Base-by-base conservation (phyloP, 164 flowering plant species). In the Saururus chinensis region DNA sequence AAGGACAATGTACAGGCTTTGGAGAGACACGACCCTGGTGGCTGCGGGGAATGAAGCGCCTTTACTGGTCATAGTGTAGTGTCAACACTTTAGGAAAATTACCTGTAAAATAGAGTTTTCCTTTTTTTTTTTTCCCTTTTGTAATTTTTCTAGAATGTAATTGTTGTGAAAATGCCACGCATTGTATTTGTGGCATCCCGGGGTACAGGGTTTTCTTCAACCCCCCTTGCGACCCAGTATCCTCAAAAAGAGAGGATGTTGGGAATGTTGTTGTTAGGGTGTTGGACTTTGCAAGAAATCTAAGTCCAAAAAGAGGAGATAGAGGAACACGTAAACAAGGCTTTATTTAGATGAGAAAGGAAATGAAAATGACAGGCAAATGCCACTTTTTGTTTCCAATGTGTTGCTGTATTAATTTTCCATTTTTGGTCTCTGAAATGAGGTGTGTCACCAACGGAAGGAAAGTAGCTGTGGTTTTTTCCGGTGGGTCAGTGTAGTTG, bases 1-100 rank as follows among this genome's bases (percentile, higher is more conserved):
- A 82, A 25, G 89, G 82, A 52, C 87, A 83, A 19, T 95, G 99
- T 82, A 95, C 99, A 0, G 99, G 99, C 52, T 86, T 78, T 53
- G 82, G 84, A 24, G 84, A 84, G 76, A 74, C 77, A 55, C 70
- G 69, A 52, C 66, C 75, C 0, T 79, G 88, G 59, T 86, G 93
- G 96, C 70, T 81, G 41, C 75, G 71, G 51, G 74, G 82, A 24
- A 51, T 82, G 68, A 61, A 75, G 63, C 59, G 68, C 56, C 67
- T 82, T 19, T 71, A 60, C 69, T 73, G 64, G 48, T 61, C 60
- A 9, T 63, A 70, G 23, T 61, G 64, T 30, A 61, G 41, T 57
- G 56, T 71, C 60, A 68, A 74, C 51, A n/a, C 48, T 40, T 9
- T 68, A 53, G 68, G 49, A 23, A 75, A 59, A 68, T 52, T 53